Evolutionary conservation across 768 basidiomycete species (phyloP).

Genomic region (Suillus tomentosus): DNA sequence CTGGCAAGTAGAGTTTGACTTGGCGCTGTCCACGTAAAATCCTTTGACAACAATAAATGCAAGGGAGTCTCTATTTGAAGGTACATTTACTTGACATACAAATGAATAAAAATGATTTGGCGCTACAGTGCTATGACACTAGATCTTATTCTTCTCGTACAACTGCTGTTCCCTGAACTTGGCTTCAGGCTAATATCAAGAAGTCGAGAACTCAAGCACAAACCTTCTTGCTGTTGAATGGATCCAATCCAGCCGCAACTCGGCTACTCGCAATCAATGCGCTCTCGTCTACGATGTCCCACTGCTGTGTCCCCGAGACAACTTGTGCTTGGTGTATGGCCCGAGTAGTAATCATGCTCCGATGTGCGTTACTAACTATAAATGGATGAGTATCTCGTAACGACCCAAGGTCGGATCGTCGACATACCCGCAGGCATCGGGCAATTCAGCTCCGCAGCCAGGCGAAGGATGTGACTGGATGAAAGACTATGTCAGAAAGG

Average conservation of each 20-base stretch:
- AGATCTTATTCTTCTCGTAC: conserved; percentile 25
- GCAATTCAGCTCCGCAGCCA: conserved; percentile 63
- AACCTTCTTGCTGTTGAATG: conserved; percentile 40
- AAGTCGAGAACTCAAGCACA: conserved; percentile 10
- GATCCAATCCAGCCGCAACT: conserved; percentile 68
- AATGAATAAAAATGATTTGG: neutral
- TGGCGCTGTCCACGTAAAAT: no score
- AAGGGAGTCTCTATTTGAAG: neutral
- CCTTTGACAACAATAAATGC: no score
- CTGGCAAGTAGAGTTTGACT: no score
- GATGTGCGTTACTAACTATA: conserved; percentile 65
- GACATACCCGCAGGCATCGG: conserved; percentile 57
- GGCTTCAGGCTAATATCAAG: neutral
- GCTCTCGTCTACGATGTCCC: conserved; percentile 80
- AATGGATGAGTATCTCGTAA: neutral
- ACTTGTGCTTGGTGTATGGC: conserved; percentile 60
- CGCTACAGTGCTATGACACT: neutral
- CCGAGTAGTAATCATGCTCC: conserved; percentile 77
- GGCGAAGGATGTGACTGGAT: conserved; percentile 63
- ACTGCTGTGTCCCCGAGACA: conserved; percentile 47
- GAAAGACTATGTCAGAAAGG: conserved; percentile 14
- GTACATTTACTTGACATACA: neutral
- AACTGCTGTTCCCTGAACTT: conserved; percentile 22
- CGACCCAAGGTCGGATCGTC: neutral
- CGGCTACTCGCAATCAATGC: conserved; percentile 77